These are phyloP conservation scores for Salix exigua DNA, from an alignment of 345 rosid genomes.

Conservation along the genomic window DNA sequence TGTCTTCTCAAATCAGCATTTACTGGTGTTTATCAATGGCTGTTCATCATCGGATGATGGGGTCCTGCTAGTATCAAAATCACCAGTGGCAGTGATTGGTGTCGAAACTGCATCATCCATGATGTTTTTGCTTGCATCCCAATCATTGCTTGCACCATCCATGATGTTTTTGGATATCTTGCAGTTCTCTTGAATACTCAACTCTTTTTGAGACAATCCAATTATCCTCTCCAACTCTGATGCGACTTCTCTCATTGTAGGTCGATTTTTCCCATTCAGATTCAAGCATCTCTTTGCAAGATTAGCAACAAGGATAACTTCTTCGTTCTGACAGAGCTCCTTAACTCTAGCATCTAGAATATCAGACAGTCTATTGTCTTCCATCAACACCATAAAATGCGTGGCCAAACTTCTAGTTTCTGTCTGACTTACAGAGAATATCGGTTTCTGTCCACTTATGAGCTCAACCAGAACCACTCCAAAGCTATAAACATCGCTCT, in stretches of 20 bases:
- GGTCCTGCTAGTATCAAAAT: background rate
- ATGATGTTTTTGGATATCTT: background rate
- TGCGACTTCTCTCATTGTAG: slow-evolving; percentile 12
- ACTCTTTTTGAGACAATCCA: background rate
- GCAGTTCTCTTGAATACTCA: background rate
- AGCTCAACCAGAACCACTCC: slow-evolving; percentile 24
- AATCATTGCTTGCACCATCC: background rate
- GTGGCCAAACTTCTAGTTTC: slow-evolving; percentile 13
- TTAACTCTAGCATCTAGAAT: background rate
- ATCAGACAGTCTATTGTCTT: slow-evolving; percentile 3
- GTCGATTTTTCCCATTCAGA: slow-evolving; percentile 4
- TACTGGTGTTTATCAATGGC: no score
- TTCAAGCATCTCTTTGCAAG: slow-evolving; percentile 11
- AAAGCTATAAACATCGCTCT: slow-evolving; percentile 25
- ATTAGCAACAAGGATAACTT: background rate
- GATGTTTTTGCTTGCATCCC: background rate
- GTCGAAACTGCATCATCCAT: background rate
- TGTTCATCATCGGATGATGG: no score
- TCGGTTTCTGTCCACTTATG: slow-evolving; percentile 17
- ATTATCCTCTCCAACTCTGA: slow-evolving; percentile 9
- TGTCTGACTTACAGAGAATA: slow-evolving; percentile 6
- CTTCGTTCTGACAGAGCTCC: background rate
- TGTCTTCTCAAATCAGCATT: no score
- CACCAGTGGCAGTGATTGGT: background rate
- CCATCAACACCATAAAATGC: slow-evolving; percentile 11